Evolutionary conservation across 371 early-diverging fungal species (phyloP), one percentile per base, ranked within the genome.

Genomic region (Batrachochytrium dendrobatidis): DNA sequence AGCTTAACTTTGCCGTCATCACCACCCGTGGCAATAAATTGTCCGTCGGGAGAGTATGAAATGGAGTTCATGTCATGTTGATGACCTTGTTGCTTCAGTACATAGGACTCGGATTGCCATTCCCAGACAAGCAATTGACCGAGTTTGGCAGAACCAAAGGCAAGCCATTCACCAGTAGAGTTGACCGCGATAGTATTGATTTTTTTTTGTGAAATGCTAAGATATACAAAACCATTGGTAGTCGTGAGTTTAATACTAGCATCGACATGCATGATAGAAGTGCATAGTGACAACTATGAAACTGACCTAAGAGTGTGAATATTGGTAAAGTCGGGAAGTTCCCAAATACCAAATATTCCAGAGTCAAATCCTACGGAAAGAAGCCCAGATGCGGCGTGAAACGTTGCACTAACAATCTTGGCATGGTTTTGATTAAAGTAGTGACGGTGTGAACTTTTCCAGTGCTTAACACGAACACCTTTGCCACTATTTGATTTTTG

Each of bases 61-160:
- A 95, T 67, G 31, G 86, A 79, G 65, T 83, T 88, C 87, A 95
- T 93, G 61, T 91, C 91, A 75, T 92, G 90, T 54, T 84, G 87
- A 60, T 98, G 99, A 10, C 97, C 97, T 72, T 98, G 99, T 68
- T 98, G 98, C 72, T 96, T 96, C 44, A 98, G 73, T 17, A 97
- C 89, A 65, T 95, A 97, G 0, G 95, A 88, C 68, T 98, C 99
- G 34, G 95, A 94, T 72, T 94, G 91, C 99, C 99, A 98, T 68
- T 98, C 99, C 99, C 99, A 98, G 1, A 98, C 97, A 44, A 96
- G 76, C 31, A 98, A 86, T 73, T 98, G 97, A 2, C 97, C 97
- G 10, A 94, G 79, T 62, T 83, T 83, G 22, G 91, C 78, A 32
- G 87, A 87, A 8, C 94, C 99, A 70, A 98, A 90, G 0, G 94